Evolutionary conservation across 1,284 basidiomycete species (phyloP).

Genomic region (Leccinum holopus): DNA sequence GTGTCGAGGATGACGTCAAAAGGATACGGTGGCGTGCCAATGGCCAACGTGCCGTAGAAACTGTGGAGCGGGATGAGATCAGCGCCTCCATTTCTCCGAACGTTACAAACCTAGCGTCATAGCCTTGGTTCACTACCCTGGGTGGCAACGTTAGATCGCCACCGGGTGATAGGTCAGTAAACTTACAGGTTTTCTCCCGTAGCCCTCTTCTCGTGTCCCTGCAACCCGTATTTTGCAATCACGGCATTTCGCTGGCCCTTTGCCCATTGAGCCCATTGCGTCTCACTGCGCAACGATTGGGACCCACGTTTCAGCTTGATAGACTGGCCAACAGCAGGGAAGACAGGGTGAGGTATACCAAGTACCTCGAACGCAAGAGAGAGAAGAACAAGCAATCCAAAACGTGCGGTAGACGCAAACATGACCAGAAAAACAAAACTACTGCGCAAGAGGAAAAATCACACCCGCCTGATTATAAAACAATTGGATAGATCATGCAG

Average conservation of each 20-base stretch:
- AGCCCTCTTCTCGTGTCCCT: conserved; percentile 17
- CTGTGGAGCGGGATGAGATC: conserved; percentile 16
- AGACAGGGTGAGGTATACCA: conserved; percentile 11
- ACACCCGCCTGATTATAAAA: conserved; percentile 13
- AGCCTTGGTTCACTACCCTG: conserved; percentile 27
- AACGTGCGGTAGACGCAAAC: conserved; percentile 1
- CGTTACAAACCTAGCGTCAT: conserved; percentile 22
- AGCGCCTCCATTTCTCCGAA: not conserved
- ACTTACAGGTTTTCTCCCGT: conserved; percentile 24
- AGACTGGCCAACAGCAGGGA: conserved; percentile 19
- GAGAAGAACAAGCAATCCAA: conserved; percentile 17
- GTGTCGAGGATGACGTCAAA: conserved; percentile 43
- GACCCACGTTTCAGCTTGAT: conserved; percentile 22
- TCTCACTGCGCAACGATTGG: conserved; percentile 15
- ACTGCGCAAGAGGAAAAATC: conserved; percentile 6
- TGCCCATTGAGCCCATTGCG: conserved; percentile 29
- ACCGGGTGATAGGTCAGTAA: not conserved
- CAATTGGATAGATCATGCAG: conserved; percentile 2
- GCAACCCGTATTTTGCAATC: conserved; percentile 26
- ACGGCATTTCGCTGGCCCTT: conserved; percentile 20
- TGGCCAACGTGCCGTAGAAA: conserved; percentile 27
- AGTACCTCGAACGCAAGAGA: conserved; percentile 13
- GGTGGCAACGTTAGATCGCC: not conserved
- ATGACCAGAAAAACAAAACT: conserved; percentile 13
- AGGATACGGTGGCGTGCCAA: conserved; percentile 31